Percentiles rank a stretch among this genome's conserved stretches.
Evolutionary conservation across 129 eudicot genomes (phyloP).

Genomic region (Helianthus tuberosus): DNA sequence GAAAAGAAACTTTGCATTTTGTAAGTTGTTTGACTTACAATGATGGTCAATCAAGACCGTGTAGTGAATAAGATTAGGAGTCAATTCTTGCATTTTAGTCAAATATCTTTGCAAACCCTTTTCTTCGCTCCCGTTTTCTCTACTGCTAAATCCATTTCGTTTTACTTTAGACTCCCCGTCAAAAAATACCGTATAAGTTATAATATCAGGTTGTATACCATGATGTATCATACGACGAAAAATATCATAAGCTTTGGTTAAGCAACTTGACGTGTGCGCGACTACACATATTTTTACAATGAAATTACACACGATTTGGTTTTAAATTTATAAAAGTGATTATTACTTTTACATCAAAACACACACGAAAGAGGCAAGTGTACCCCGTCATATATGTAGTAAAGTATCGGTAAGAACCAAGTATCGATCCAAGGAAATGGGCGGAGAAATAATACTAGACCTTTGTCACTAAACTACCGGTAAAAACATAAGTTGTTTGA

Average conservation of each 20-base stretch:
- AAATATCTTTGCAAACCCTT: constrained; percentile 25
- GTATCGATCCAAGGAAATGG: no score
- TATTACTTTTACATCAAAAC: no score
- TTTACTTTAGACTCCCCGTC: constrained; percentile 55
- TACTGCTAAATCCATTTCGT: constrained; percentile 25
- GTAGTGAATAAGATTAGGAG: constrained; percentile 64
- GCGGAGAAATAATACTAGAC: no score
- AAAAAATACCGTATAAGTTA: constrained; percentile 64
- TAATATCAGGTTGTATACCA: constrained; percentile 68
- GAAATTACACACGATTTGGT: no score
- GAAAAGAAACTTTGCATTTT: constrained; percentile 49
- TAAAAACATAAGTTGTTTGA: no score
- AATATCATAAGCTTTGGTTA: constrained; percentile 51
- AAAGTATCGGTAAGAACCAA: no score
- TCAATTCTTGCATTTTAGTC: constrained; percentile 45
- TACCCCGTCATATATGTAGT: no score
- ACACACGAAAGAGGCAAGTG: no score
- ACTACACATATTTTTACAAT: no score
- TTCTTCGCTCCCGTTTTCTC: constrained; percentile 12
- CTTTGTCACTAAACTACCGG: no score
- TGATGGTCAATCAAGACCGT: constrained; percentile 57
- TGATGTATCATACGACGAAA: constrained; percentile 53
- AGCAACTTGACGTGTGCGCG: no score
- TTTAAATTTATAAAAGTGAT: no score
- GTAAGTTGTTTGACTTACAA: constrained; percentile 52